Evolutionary conservation across 1,139 yeast genomes (phyloP).

Genomic region (Hemisphaericaspora xylanilytica): DNA sequence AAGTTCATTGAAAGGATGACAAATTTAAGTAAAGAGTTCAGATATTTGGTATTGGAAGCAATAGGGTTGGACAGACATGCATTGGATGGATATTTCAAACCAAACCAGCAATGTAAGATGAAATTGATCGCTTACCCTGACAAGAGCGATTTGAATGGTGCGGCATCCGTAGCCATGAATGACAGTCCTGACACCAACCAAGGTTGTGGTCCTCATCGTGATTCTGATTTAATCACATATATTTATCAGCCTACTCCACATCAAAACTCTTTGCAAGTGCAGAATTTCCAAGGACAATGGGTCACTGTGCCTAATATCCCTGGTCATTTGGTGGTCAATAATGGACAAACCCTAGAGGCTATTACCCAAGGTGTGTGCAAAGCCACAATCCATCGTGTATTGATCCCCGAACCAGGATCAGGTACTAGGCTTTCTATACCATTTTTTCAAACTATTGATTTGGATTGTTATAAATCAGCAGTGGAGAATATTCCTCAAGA

Average conservation of each 20-base stretch:
- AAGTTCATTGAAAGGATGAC: constrained; percentile 50
- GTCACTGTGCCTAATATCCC: constrained; percentile 47
- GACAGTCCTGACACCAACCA: constrained; percentile 51
- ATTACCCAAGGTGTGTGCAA: constrained; percentile 53
- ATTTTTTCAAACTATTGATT: constrained; percentile 53
- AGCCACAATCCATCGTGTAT: constrained; percentile 68
- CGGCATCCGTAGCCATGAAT: constrained; percentile 28
- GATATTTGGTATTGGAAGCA: constrained; percentile 52
- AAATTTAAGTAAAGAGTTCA: constrained; percentile 39
- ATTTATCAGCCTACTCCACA: constrained; percentile 58
- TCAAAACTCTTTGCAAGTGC: constrained; percentile 54
- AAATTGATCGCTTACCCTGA: constrained; percentile 55
- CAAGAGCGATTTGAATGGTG: constrained; percentile 24
- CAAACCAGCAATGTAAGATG: constrained; percentile 53
- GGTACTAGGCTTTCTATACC: constrained; percentile 56
- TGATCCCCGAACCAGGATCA: constrained; percentile 50
- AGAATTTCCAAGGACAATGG: constrained; percentile 65
- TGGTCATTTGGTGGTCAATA: constrained; percentile 49
- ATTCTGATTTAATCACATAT: constrained; percentile 61
- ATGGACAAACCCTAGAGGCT: constrained; percentile 55
- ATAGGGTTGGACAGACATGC: constrained; percentile 47
- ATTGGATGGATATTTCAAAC: constrained; percentile 49
- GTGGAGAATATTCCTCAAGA: constrained; percentile 32
- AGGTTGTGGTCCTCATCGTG: constrained; percentile 73
- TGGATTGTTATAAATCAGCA: constrained; percentile 40